Percentiles rank a stretch among this genome's conserved stretches.
Conservation (phyloP, 495 filamentous ascomycete genomes). For the Neurospora sp. region DNA sequence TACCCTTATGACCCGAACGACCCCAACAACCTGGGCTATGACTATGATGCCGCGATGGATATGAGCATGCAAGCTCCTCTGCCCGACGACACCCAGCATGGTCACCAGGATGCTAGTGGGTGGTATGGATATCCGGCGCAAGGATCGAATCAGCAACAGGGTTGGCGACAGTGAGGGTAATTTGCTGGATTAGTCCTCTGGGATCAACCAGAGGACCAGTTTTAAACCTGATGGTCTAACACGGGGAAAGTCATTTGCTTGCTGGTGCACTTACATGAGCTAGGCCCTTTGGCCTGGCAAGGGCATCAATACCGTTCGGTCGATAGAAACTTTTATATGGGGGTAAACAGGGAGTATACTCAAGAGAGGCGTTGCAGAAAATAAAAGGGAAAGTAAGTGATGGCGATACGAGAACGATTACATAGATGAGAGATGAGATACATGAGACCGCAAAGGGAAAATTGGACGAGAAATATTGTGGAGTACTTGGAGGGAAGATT, state of each 20-base stretch:
- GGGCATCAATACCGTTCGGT: background rate
- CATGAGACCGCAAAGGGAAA: background rate
- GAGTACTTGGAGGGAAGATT: background rate
- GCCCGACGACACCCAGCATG: background rate
- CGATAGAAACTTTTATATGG: background rate
- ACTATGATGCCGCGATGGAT: background rate
- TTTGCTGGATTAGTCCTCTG: background rate
- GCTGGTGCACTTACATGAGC: background rate
- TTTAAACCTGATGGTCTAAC: background rate
- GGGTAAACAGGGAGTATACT: background rate
- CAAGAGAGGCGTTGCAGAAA: background rate
- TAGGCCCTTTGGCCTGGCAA: background rate
- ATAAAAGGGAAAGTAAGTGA: background rate
- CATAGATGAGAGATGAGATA: background rate
- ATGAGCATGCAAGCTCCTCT: background rate
- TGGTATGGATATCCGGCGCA: background rate
- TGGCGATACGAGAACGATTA: background rate
- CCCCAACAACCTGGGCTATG: background rate
- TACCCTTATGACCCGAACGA: background rate
- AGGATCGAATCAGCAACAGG: background rate
- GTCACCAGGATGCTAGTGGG: background rate
- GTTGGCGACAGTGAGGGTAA: background rate
- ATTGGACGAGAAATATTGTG: background rate
- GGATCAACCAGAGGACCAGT: background rate
- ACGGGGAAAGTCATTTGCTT: background rate